A percentile compares a stretch with the other conserved stretches of the same genome.
These are phyloP conservation scores for Fusarium nodosum DNA, from an alignment of 2,329 filamentous ascomycete genomes.

Conservation along the genomic window DNA sequence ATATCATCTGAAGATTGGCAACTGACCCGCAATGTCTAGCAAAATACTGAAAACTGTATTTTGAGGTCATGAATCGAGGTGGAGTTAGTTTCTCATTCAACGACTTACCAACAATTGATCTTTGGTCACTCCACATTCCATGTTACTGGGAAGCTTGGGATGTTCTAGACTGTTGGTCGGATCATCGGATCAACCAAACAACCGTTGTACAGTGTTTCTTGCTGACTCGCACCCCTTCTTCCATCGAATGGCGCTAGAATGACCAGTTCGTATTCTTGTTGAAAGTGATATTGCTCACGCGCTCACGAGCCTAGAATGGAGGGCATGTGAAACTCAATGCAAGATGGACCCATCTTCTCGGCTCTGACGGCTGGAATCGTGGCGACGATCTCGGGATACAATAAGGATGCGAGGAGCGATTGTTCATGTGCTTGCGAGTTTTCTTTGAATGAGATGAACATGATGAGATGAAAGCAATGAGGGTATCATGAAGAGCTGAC, in stretches of 20 bases:
- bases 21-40: background rate
- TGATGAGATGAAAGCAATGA: background rate
- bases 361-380: conserved; percentile 27
- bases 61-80: background rate
- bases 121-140: conserved; percentile 39
- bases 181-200: conserved; percentile 33
- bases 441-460: background rate
- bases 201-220: conserved; percentile 19
- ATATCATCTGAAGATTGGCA: background rate
- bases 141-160: conserved; percentile 8
- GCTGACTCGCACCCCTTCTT: background rate
- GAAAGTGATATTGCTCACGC: conserved; percentile 32
- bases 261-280: conserved; percentile 35
- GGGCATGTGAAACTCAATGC: conserved; percentile 37
- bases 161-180: conserved; percentile 9
- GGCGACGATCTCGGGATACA: conserved; percentile 25
- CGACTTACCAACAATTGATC: background rate
- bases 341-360: conserved; percentile 39
- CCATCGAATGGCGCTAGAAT: conserved; percentile 12
- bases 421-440: background rate
- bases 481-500: background rate
- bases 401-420: conserved; percentile 5
- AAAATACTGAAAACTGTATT: background rate
- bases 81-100: background rate
- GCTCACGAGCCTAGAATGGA: conserved; percentile 29